A percentile compares a stretch with the other conserved stretches of the same genome.
Evolutionary conservation across 2,329 filamentous ascomycete species (phyloP).

Genomic region (Bipolaris gigantea): DNA sequence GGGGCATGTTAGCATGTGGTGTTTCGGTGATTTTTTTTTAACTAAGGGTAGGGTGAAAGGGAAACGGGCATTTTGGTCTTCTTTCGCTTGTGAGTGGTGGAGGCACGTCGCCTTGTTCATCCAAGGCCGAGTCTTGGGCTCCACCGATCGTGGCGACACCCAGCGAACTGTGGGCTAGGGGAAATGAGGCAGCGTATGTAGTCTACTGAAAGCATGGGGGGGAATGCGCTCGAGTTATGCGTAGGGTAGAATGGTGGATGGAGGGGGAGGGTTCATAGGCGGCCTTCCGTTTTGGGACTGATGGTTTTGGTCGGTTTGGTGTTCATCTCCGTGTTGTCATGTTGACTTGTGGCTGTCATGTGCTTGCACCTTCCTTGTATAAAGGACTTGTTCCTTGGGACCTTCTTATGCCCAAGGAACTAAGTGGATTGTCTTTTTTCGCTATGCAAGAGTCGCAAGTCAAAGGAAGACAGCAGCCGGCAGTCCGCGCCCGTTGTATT

Average conservation of each 20-base stretch:
- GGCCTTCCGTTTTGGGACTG: too few species aligned
- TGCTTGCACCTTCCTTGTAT: too few species aligned
- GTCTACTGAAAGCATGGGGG: too few species aligned
- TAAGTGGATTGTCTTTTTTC: not conserved
- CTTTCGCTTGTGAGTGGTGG: conserved; percentile 13
- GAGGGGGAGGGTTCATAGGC: too few species aligned
- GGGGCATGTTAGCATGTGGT: not conserved
- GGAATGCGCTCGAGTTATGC: too few species aligned
- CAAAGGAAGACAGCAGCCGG: not conserved
- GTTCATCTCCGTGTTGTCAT: not conserved
- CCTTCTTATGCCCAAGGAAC: not conserved
- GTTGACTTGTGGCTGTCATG: not conserved
- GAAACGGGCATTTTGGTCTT: not conserved
- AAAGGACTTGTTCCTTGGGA: too few species aligned
- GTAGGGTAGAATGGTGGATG: too few species aligned
- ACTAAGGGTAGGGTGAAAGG: not conserved
- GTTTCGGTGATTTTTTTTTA: conserved; percentile 13
- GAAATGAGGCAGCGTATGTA: too few species aligned
- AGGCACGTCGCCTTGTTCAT: not conserved
- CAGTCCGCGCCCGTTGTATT: not conserved
- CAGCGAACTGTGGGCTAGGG: not conserved
- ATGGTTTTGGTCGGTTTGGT: not conserved
- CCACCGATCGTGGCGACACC: conserved; percentile 5
- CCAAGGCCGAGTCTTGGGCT: not conserved
- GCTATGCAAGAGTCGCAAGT: not conserved